These are phyloP conservation scores for Neonectria coccinea DNA, from an alignment of 2,329 filamentous ascomycete species.

Conservation along the genomic window DNA sequence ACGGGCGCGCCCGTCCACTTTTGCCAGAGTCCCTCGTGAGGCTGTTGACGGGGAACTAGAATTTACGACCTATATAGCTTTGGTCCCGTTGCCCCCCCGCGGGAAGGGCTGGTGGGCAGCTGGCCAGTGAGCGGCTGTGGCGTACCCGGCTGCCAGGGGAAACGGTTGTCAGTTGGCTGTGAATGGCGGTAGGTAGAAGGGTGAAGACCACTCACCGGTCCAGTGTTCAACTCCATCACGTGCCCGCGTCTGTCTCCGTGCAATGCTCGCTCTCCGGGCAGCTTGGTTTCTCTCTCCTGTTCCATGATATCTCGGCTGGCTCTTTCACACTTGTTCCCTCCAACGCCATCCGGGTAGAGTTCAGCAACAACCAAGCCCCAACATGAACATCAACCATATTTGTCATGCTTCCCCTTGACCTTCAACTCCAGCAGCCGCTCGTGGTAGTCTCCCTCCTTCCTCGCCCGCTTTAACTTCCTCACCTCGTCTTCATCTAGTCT, in stretches of 20 bases:
- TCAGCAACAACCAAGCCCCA: neutral
- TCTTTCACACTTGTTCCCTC: neutral
- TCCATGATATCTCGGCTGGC: slow-evolving; percentile 3
- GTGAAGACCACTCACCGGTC: neutral
- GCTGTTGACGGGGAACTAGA: slow-evolving; percentile 4
- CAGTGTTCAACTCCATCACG: neutral
- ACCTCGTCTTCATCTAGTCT: slow-evolving; percentile 88
- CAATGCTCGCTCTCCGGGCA: neutral
- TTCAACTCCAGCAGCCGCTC: slow-evolving; percentile 88
- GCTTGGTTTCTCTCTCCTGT: neutral
- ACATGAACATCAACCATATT: slow-evolving; percentile 62
- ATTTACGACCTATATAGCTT: slow-evolving; percentile 21
- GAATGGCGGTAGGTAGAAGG: neutral
- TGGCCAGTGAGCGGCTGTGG: neutral
- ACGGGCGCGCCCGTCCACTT: neutral
- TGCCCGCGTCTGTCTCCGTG: neutral
- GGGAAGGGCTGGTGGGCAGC: neutral
- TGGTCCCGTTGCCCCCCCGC: neutral
- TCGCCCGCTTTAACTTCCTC: slow-evolving; percentile 81
- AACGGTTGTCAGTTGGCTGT: neutral
- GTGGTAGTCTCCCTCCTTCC: slow-evolving; percentile 89
- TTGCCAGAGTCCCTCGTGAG: slow-evolving; percentile 8
- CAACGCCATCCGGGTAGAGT: too few relatives aligned
- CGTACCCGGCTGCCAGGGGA: neutral
- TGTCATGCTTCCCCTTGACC: slow-evolving; percentile 93